Conservation (phyloP, 352 stramenopile genomes). For the Thraustochytrium striatum region DNA sequence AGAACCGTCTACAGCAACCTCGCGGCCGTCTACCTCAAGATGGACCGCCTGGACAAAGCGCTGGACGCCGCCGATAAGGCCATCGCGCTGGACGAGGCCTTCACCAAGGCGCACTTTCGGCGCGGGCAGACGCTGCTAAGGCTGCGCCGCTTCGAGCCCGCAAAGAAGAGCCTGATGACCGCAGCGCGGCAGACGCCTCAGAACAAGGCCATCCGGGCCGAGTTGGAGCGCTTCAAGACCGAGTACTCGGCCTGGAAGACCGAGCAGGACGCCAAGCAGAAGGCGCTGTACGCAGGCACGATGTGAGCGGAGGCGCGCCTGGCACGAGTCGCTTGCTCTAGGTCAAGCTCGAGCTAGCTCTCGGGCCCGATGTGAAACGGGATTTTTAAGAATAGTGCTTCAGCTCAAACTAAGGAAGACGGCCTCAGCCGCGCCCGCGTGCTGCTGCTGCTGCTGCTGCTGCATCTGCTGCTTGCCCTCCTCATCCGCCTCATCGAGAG, state of each 20-base stretch:
- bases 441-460: too few species aligned
- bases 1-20: constrained; percentile 12
- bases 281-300: background rate
- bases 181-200: background rate
- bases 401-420: too few species aligned
- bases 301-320: too few species aligned
- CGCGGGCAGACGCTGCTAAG: background rate
- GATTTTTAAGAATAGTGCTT: too few species aligned
- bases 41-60: background rate
- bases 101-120: background rate
- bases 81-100: background rate
- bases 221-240: constrained; percentile 2
- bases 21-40: constrained; percentile 17
- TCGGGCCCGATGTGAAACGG: too few species aligned
- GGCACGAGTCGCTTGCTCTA: too few species aligned
- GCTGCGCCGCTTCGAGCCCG: background rate
- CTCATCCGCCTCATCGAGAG: too few species aligned
- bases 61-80: background rate
- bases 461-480: too few species aligned
- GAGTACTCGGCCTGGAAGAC: background rate
- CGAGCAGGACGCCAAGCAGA: constrained; percentile 4
- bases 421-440: too few species aligned
- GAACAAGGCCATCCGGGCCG: constrained; percentile 1
- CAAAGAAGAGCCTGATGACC: background rate
- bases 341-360: too few species aligned